Percentiles rank a stretch among this genome's conserved stretches.
phyloP scores from a whole-genome alignment of 2,329 filamentous ascomycete genomes.

The Magnaporthiopsis incrustans region DNA sequence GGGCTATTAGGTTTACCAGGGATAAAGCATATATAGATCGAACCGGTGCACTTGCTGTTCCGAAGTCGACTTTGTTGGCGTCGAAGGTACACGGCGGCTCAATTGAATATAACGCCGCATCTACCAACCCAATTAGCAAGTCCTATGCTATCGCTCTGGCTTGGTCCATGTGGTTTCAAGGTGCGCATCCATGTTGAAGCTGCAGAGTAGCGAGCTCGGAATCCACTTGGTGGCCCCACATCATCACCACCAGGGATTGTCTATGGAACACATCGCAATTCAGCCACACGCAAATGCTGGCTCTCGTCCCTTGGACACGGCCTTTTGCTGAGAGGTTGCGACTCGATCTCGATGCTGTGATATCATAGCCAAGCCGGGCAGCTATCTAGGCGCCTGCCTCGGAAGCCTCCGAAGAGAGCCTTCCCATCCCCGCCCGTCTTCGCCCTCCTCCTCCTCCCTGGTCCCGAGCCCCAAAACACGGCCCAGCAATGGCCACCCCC shows the following conservation, averaged over 20 bases:
- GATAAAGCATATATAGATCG: slow-evolving; percentile 5
- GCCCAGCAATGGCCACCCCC: slow-evolving; percentile 27
- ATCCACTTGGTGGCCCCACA: too few species aligned
- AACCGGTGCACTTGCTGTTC: background rate
- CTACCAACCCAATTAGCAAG: too few species aligned
- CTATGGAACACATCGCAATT: background rate
- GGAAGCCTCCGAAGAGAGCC: background rate
- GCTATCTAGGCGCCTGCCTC: background rate
- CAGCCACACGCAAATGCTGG: background rate
- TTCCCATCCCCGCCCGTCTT: too few species aligned
- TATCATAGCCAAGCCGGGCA: background rate
- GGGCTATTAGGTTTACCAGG: background rate
- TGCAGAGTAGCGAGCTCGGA: too few species aligned
- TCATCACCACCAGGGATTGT: background rate
- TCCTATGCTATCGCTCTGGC: too few species aligned
- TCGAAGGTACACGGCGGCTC: too few species aligned
- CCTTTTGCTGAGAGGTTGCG: background rate
- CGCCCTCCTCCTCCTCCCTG: too few species aligned
- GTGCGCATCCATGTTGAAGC: too few species aligned
- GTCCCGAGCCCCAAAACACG: background rate
- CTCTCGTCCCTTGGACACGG: too few species aligned
- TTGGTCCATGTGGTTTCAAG: too few species aligned
- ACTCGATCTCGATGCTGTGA: background rate
- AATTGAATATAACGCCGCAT: too few species aligned
- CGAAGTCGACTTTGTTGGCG: too few species aligned